Evolutionary conservation across 495 filamentous ascomycete species (phyloP).

Genomic region (Neurospora pannonica): DNA sequence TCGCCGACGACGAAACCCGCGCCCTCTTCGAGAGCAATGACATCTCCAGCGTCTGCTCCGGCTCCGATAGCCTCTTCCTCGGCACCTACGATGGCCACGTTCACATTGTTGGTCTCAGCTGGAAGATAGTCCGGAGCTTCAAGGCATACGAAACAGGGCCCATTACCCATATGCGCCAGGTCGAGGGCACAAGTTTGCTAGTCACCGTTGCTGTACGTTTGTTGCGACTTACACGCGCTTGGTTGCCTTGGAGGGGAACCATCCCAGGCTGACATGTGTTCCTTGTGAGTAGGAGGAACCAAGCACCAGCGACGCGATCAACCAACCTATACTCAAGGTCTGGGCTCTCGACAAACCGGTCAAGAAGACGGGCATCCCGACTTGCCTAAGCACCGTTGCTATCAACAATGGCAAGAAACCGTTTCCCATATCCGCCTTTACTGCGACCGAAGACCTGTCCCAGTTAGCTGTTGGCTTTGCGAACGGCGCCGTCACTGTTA

Average conservation of each 20-base stretch:
- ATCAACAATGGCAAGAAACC: slow-evolving; percentile 88
- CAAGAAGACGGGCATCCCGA: slow-evolving; percentile 83
- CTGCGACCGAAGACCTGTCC: slow-evolving; percentile 73
- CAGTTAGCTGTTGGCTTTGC: slow-evolving; percentile 93
- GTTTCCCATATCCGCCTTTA: slow-evolving; percentile 89
- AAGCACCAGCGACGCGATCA: slow-evolving; percentile 36
- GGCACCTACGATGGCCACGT: slow-evolving; percentile 77
- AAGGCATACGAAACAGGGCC: slow-evolving; percentile 67
- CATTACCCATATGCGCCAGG: slow-evolving; percentile 92
- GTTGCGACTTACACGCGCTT: neutral
- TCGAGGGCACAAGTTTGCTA: slow-evolving; percentile 76
- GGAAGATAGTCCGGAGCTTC: slow-evolving; percentile 82
- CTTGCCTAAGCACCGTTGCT: slow-evolving; percentile 71
- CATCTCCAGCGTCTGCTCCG: slow-evolving; percentile 58
- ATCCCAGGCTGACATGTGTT: neutral
- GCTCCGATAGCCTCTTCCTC: slow-evolving; percentile 84
- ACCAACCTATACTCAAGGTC: slow-evolving; percentile 80
- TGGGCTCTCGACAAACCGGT: slow-evolving; percentile 93
- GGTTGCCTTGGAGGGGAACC: neutral
- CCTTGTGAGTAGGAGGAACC: slow-evolving; percentile 53
- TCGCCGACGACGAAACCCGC: slow-evolving; percentile 56
- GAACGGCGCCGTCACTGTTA: slow-evolving; percentile 87
- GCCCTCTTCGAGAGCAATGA: slow-evolving; percentile 40
- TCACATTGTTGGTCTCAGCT: slow-evolving; percentile 73
- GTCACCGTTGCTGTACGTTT: slow-evolving; percentile 60